A percentile compares a stretch with the other conserved stretches of the same genome.
phyloP scores from a whole-genome alignment of 805 yeast species.

The Candida piceae region DNA sequence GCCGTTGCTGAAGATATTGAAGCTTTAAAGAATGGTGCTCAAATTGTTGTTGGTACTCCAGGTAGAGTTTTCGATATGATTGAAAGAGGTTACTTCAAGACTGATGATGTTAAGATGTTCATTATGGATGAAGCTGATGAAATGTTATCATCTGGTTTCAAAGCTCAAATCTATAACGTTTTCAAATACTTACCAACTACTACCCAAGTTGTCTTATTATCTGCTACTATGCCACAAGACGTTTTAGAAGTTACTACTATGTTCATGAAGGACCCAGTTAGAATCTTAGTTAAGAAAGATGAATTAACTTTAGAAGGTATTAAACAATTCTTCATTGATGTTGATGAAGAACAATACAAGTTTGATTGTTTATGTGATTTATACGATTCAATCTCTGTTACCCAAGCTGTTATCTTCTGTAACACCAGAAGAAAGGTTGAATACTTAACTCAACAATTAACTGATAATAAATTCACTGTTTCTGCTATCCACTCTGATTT shows the following conservation, averaged over 20 bases:
- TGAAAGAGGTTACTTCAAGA: constrained; percentile 68
- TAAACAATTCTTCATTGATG: constrained; percentile 84
- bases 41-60: constrained; percentile 95
- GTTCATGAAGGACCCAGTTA: constrained; percentile 90
- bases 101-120: constrained; percentile 79
- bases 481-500: constrained; percentile 96
- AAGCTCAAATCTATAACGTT: constrained; percentile 90
- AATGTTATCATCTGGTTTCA: constrained; percentile 86
- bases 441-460: constrained; percentile 77
- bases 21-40: constrained; percentile 70
- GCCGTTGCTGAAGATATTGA: constrained; percentile 76
- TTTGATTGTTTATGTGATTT: constrained; percentile 91
- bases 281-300: constrained; percentile 90
- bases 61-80: constrained; percentile 93
- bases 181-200: constrained; percentile 78
- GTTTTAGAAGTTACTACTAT: constrained; percentile 88
- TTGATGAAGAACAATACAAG: constrained; percentile 91
- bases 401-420: constrained; percentile 97
- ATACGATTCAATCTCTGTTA: constrained; percentile 90
- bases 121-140: constrained; percentile 97
- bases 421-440: constrained; percentile 95
- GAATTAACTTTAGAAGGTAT: constrained; percentile 93
- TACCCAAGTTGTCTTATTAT: constrained; percentile 88
- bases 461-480: constrained; percentile 80
- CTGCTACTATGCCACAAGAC: constrained; percentile 91